These are phyloP conservation scores for Colletotrichum gloeosporioides DNA, from an alignment of 2,329 filamentous ascomycete genomes.

Conservation along the genomic window DNA sequence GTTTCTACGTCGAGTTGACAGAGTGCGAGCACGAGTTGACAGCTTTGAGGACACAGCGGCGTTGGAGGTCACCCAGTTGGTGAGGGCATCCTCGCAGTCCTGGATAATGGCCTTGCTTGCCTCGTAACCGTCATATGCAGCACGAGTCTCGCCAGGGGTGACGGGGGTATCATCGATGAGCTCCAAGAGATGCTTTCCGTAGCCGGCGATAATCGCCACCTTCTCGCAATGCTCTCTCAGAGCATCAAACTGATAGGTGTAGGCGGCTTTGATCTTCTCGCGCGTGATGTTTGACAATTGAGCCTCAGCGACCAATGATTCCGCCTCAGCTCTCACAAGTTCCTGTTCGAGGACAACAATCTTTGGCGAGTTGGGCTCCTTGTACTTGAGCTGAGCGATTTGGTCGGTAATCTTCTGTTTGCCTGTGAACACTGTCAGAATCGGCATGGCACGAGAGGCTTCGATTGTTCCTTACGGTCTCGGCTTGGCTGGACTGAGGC, in stretches of 20 bases:
- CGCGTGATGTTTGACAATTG: conserved; percentile 99
- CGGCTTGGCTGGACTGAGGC: conserved; percentile 97
- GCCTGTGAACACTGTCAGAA: conserved; percentile 55
- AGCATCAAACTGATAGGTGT: conserved; percentile 97
- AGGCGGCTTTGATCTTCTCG: conserved; percentile 98
- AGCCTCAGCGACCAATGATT: conserved; percentile 97
- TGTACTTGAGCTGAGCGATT: conserved; percentile 99
- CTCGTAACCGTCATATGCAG: conserved; percentile 97
- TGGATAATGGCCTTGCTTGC: conserved; percentile 99
- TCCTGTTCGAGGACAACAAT: conserved; percentile 99
- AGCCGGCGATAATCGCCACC: conserved; percentile 95
- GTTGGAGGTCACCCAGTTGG: conserved; percentile 94
- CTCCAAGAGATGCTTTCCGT: conserved; percentile 97
- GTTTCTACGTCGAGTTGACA: conserved; percentile 83
- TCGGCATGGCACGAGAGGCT: not conserved
- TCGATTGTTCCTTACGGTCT: conserved; percentile 71
- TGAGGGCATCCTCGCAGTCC: conserved; percentile 96
- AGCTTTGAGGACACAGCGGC: conserved; percentile 88
- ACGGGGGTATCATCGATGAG: conserved; percentile 96
- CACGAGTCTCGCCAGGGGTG: conserved; percentile 93
- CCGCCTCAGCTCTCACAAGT: conserved; percentile 95
- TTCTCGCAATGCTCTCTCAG: conserved; percentile 98
- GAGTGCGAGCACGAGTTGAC: conserved; percentile 83
- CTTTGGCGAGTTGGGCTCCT: conserved; percentile 97
- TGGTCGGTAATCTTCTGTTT: conserved; percentile 99